These are phyloP conservation scores for Candida golubevii DNA, from an alignment of 805 yeast species.

Conservation along the genomic window DNA sequence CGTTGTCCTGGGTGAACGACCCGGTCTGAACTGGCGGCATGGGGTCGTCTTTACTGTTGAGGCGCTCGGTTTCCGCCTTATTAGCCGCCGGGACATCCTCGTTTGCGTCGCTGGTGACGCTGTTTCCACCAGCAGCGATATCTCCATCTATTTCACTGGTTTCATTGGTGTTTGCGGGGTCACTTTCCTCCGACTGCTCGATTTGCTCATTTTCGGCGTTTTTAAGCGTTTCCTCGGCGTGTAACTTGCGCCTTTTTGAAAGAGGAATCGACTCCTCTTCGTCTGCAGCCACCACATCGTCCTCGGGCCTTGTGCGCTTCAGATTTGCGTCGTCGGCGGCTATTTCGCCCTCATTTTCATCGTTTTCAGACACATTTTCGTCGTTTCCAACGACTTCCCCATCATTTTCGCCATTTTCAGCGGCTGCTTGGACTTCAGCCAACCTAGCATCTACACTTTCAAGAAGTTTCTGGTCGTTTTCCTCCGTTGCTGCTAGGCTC, in stretches of 20 bases:
- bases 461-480: constrained; percentile 26
- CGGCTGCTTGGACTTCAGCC: constrained; percentile 3
- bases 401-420: constrained; percentile 3
- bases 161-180: neutral
- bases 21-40: constrained; percentile 47
- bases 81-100: constrained; percentile 4
- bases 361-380: neutral
- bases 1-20: constrained; percentile 47
- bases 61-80: neutral
- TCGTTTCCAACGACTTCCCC: neutral
- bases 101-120: neutral
- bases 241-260: constrained; percentile 12
- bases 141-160: neutral
- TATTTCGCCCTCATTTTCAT: constrained; percentile 1
- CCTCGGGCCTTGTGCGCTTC: constrained; percentile 9
- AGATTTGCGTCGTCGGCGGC: neutral
- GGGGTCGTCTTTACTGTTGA: constrained; percentile 29
- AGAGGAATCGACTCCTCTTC: constrained; percentile 15
- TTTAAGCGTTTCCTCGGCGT: constrained; percentile 3
- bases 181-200: neutral
- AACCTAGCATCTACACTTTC: constrained; percentile 16
- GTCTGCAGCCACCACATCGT: neutral
- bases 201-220: constrained; percentile 7
- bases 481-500: constrained; percentile 34
- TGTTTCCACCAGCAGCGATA: neutral